Evolutionary conservation across 2,329 filamentous ascomycete species (phyloP), one percentile per base, ranked within the genome.

Genomic region (Pyricularia grisea): DNA sequence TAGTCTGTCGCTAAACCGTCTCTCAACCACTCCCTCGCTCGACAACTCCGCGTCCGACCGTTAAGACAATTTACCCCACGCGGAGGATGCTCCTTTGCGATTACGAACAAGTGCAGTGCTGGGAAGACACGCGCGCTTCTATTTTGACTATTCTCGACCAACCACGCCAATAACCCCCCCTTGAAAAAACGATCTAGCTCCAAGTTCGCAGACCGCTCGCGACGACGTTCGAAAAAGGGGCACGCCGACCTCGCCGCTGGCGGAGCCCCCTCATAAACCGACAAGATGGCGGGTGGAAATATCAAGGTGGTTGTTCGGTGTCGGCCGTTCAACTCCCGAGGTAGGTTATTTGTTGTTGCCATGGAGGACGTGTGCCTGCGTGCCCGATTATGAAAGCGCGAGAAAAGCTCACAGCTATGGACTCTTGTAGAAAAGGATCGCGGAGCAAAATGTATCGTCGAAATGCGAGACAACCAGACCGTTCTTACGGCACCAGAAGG

Each of bases 251-350:
- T 42, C 67, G 67, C 55, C 55, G 58, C 67, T 65, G 67, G 67
- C 67, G 58, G 58, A 67, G 67, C 42, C 60, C 63, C 42, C 25
- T 61, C 68, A 55, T 55, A 68, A 72, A 68, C 67, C 23, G 55
- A 71, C 75, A 78, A 70, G 76, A 92, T 92, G 90, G 85, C 87
- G 76, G 92, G 92, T 77, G 93, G 95, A 78, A 99, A 99, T 78
- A 99, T 99, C 81, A 99, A 99, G 90, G 95, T 99, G 83, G 95
- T 99, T 85, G 95, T 99, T 84, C 89, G 95, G 83, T 90, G 92
- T 75, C 89, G 95, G 78, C 95, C 95, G 67, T 99, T 99, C 83
- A 99, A 99, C 80, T 89, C 88, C 77, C 89, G 94, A 94, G 93
- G 93, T 94, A 84, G 73, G 77, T 73, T 23, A 9, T 27, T 4